Percentiles rank a stretch among this genome's conserved stretches.
These are phyloP conservation scores for Xanthoconium purpureum DNA, from an alignment of 768 basidiomycete species.

Conservation along the genomic window DNA sequence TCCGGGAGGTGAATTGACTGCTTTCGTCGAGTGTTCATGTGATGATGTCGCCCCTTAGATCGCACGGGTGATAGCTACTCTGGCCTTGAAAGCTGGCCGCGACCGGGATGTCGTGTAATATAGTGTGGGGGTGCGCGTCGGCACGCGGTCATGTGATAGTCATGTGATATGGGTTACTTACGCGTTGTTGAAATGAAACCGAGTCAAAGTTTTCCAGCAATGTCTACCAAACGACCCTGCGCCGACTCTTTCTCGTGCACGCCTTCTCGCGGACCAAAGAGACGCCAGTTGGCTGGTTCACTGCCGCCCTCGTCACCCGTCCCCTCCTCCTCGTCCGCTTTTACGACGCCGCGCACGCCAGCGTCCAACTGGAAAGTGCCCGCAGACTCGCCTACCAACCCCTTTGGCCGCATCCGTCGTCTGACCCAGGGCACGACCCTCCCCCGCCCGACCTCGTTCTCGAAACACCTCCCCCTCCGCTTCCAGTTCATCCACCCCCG, in stretches of 20 bases:
- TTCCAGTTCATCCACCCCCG: conserved; percentile 52
- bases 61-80: too few relatives aligned
- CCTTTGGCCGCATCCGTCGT: conserved; percentile 56
- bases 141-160: conserved; percentile 17
- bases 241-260: conserved; percentile 26
- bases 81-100: too few relatives aligned
- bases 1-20: neutral
- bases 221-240: conserved; percentile 31
- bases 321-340: conserved; percentile 24
- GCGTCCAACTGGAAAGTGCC: conserved; percentile 43
- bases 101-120: too few relatives aligned
- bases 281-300: conserved; percentile 16
- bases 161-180: conserved; percentile 9
- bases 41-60: too few relatives aligned
- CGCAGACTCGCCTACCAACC: conserved; percentile 69
- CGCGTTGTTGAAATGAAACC: conserved; percentile 10
- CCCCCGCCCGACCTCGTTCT: conserved; percentile 47
- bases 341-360: conserved; percentile 38
- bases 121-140: neutral
- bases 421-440: conserved; percentile 37
- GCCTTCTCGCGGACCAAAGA: conserved; percentile 31
- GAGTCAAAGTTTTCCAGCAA: neutral
- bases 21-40: too few relatives aligned
- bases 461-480: conserved; percentile 59
- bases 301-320: conserved; percentile 30